These are phyloP conservation scores for Mallotus nudiflorus DNA, from an alignment of 345 rosid species.

Conservation along the genomic window DNA sequence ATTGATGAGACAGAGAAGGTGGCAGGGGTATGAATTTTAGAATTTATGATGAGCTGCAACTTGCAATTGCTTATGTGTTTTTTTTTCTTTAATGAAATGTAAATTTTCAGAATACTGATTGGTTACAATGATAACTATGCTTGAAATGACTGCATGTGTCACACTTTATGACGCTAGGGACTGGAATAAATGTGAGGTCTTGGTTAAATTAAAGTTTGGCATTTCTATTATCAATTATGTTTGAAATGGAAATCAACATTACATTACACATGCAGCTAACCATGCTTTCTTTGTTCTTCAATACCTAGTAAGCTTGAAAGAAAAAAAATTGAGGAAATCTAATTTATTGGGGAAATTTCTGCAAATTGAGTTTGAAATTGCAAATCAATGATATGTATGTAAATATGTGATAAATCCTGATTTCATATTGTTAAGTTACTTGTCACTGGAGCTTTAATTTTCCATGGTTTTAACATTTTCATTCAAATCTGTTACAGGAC, in stretches of 20 bases:
- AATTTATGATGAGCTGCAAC: neutral
- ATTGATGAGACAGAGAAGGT: constrained; percentile 90
- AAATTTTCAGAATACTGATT: neutral
- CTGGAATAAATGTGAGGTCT: neutral
- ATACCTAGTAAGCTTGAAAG: neutral
- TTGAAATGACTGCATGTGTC: neutral
- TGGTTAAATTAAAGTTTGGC: neutral
- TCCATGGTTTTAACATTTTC: constrained; percentile 14
- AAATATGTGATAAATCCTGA: no score
- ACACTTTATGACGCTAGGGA: neutral
- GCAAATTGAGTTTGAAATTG: neutral
- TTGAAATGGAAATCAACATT: neutral
- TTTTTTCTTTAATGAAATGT: neutral
- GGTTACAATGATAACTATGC: neutral
- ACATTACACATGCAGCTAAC: neutral
- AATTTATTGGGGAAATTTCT: neutral
- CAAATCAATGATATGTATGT: neutral
- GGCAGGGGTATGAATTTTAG: constrained; percentile 59
- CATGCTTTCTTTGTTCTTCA: neutral
- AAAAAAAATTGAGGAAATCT: neutral
- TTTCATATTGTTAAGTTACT: neutral
- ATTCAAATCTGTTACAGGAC: constrained; percentile 52
- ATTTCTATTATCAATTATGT: neutral
- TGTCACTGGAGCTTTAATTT: neutral
- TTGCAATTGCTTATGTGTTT: neutral